Evolutionary conservation across 1,284 basidiomycete species (phyloP).

Genomic region (Fistulinella staudtii): DNA sequence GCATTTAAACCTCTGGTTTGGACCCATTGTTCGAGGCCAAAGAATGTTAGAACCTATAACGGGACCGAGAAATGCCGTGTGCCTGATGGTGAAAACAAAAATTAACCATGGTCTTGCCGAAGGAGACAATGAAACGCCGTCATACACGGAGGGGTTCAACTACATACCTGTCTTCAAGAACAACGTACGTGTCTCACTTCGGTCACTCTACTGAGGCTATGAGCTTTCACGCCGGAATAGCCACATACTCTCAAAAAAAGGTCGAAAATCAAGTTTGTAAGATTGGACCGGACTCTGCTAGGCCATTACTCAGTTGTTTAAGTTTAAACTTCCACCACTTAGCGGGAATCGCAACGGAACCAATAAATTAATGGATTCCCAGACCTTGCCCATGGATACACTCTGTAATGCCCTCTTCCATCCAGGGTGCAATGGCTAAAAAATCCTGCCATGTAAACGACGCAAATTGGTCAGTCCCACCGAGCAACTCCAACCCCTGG

Average conservation of each 20-base stretch:
- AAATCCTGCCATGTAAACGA: conserved; percentile 70
- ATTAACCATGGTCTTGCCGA: conserved; percentile 4
- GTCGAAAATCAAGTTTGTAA: neutral
- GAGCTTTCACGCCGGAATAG: conserved; percentile 10
- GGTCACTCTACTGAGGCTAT: conserved; percentile 18
- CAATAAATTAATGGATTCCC: conserved; percentile 43
- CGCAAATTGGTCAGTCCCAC: conserved; percentile 54
- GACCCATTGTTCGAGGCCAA: conserved; percentile 30
- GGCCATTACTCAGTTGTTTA: too few relatives aligned
- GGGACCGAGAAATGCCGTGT: conserved; percentile 9
- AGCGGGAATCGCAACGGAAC: neutral
- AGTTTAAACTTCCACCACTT: conserved; percentile 1
- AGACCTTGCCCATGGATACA: conserved; percentile 66
- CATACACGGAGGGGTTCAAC: conserved; percentile 4
- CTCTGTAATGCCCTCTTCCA: conserved; percentile 57
- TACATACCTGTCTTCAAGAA: conserved; percentile 13
- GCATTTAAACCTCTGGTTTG: conserved; percentile 21
- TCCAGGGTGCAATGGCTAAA: conserved; percentile 70
- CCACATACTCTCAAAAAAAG: conserved; percentile 18
- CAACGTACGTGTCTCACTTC: conserved; percentile 32
- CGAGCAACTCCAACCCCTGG: conserved; percentile 50
- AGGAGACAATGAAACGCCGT: conserved; percentile 23
- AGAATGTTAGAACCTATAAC: too few relatives aligned
- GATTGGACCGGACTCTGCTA: too few relatives aligned
- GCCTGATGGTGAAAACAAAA: conserved; percentile 25